phyloP scores from a whole-genome alignment of 306 rosid species.

The Rosa chinensis region DNA sequence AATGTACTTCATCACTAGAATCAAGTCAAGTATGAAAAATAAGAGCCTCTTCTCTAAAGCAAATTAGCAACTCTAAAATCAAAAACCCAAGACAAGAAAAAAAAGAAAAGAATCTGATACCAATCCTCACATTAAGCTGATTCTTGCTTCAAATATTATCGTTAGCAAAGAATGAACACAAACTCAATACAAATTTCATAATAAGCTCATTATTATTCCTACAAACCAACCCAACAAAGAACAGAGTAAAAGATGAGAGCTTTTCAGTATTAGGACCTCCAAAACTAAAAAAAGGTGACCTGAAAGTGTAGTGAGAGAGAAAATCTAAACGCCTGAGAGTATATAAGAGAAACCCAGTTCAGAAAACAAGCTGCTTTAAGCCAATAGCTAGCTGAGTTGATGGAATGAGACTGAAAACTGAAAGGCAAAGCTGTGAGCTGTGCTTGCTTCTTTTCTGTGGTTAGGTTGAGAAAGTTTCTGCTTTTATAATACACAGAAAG shows the following conservation, averaged over 20 bases:
- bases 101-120: neutral
- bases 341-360: neutral
- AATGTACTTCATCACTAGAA: neutral
- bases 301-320: neutral
- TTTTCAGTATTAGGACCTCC: neutral
- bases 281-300: neutral
- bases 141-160: neutral
- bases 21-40: neutral
- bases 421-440: neutral
- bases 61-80: neutral
- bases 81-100: neutral
- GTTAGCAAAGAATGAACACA: neutral
- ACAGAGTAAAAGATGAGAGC: neutral
- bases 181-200: neutral
- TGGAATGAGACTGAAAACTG: neutral
- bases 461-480: neutral
- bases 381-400: neutral
- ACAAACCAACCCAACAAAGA: neutral
- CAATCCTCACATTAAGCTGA: neutral
- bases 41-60: neutral
- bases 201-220: neutral
- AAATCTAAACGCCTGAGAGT: neutral
- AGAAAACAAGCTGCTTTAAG: neutral
- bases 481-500: neutral
- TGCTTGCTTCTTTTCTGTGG: neutral